Percentiles rank a stretch among this genome's conserved stretches.
Conservation (phyloP, 2,329 filamentous ascomycete species). For the Arthrobotrys conoides region DNA sequence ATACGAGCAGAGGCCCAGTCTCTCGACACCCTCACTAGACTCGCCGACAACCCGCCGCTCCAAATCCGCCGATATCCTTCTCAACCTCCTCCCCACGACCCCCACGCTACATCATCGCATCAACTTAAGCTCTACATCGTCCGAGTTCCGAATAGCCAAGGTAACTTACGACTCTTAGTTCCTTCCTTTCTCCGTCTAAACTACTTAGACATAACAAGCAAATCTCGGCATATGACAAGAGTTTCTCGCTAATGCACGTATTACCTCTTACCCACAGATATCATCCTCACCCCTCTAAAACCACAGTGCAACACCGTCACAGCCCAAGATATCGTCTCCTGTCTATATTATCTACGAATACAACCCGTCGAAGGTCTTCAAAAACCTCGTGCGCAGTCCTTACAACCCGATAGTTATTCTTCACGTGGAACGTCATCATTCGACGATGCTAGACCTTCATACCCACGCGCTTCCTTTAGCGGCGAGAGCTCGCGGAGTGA, state of each 20-base stretch:
- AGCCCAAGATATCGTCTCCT: conserved; percentile 85
- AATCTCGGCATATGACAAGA: background rate
- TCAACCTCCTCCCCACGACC: conserved; percentile 37
- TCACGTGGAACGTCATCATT: conserved; percentile 22
- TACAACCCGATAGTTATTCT: conserved; percentile 32
- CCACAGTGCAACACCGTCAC: conserved; percentile 91
- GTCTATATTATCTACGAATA: conserved; percentile 91
- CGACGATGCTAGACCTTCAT: conserved; percentile 35
- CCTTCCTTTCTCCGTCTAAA: background rate
- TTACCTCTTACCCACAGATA: conserved; percentile 73
- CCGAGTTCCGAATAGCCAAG: conserved; percentile 89
- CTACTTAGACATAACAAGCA: background rate
- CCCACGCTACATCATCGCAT: conserved; percentile 72
- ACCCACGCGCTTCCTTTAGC: conserved; percentile 46
- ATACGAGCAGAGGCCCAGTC: conserved; percentile 81
- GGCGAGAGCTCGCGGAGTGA: conserved; percentile 48
- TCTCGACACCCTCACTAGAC: conserved; percentile 80
- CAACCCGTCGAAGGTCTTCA: conserved; percentile 68
- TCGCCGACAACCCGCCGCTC: conserved; percentile 87
- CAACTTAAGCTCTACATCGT: conserved; percentile 90
- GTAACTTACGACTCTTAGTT: conserved; percentile 68
- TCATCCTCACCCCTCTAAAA: conserved; percentile 92
- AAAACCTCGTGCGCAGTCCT: conserved; percentile 48
- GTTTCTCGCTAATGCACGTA: conserved; percentile 59
- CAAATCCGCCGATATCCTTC: conserved; percentile 77